Conservation (phyloP, 306 rosid species). For the Cyclanthera cordifolia region DNA sequence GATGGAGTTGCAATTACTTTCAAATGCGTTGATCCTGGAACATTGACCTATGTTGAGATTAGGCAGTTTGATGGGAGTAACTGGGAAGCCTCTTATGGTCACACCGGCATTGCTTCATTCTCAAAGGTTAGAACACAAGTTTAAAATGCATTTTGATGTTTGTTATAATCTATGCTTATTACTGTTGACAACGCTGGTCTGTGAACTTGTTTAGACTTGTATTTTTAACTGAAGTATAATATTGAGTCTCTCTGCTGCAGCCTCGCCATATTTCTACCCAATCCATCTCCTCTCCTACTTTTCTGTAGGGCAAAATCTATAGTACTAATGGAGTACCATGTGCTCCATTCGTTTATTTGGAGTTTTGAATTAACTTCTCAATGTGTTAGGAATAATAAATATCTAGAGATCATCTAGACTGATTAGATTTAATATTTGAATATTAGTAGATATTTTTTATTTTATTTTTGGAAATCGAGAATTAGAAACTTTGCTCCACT, state of each 20-base stretch:
- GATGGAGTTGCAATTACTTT: slow-evolving; percentile 66
- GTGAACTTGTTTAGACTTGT: neutral
- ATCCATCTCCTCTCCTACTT: neutral
- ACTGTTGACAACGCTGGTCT: neutral
- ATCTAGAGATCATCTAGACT: too few relatives aligned
- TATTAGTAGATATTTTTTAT: too few relatives aligned
- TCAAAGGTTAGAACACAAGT: slow-evolving; percentile 30
- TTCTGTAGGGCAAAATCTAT: neutral
- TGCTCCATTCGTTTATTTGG: too few relatives aligned
- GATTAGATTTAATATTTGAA: too few relatives aligned
- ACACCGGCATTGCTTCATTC: slow-evolving; percentile 26
- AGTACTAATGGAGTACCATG: too few relatives aligned
- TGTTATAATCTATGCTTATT: too few relatives aligned
- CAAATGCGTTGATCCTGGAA: slow-evolving; percentile 76
- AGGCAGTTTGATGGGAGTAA: slow-evolving; percentile 52
- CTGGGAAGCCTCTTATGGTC: slow-evolving; percentile 38
- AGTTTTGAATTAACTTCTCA: too few relatives aligned
- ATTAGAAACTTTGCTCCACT: too few relatives aligned
- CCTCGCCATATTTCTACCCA: neutral
- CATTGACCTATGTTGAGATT: slow-evolving; percentile 43
- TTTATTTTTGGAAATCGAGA: too few relatives aligned
- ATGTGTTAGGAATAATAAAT: too few relatives aligned
- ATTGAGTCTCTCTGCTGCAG: neutral
- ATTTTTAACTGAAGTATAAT: neutral
- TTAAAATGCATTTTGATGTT: too few relatives aligned